Conservation (phyloP, 306 rosid genomes). For the Prunus mume region DNA sequence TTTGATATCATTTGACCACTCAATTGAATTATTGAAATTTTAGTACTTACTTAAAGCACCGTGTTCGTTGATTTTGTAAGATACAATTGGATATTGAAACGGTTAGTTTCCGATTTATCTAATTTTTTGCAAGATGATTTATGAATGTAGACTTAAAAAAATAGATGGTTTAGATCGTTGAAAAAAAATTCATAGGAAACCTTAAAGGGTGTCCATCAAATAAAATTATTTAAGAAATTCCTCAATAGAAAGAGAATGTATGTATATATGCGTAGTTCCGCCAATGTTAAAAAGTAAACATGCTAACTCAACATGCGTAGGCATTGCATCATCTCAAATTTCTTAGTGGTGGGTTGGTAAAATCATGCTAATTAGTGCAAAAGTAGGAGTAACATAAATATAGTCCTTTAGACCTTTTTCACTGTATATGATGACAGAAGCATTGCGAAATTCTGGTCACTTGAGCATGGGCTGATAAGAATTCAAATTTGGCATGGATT, state of each 20-base stretch:
- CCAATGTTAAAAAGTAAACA: background rate
- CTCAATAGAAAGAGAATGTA: fast-evolving
- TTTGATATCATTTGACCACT: too few species aligned
- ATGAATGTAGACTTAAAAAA: too few species aligned
- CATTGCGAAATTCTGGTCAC: background rate
- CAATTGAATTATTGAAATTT: too few species aligned
- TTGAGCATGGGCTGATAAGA: background rate
- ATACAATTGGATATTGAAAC: too few species aligned
- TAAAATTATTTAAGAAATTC: too few species aligned
- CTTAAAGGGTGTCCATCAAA: fast-evolving
- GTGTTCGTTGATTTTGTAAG: too few species aligned
- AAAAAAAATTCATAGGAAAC: fast-evolving
- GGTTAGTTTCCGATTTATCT: too few species aligned
- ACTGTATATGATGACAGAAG: background rate
- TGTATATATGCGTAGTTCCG: too few species aligned
- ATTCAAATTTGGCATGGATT: background rate
- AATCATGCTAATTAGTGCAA: slow-evolving; percentile 22
- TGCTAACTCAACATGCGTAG: background rate
- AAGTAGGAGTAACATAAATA: background rate
- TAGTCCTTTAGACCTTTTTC: background rate
- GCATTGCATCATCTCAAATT: slow-evolving; percentile 22
- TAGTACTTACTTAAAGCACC: too few species aligned
- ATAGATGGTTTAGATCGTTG: too few species aligned
- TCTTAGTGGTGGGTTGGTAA: slow-evolving; percentile 17
- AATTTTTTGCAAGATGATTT: too few species aligned